Evolutionary conservation across 768 basidiomycete species (phyloP), one percentile per base, ranked within the genome.

Genomic region (Lentinula sp.): DNA sequence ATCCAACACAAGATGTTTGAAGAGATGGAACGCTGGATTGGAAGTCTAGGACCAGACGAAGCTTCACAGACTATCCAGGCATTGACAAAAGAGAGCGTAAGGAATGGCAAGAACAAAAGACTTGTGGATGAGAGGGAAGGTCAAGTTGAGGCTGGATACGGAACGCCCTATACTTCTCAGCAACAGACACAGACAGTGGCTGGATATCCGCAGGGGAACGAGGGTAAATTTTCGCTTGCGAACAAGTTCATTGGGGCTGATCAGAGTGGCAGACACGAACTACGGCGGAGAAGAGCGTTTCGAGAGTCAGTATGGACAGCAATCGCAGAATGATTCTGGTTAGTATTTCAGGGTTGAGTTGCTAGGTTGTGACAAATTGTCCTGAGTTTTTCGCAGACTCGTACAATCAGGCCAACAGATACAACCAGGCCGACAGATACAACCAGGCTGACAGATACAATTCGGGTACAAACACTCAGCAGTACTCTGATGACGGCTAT

Each of bases 1-100:
- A 81, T 88, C 59, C 87, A 88, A 70, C 66, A 77, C 57, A 76
- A 76, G 54, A 88, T 88, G 86, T 83, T 83, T 64, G 76, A 81
- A 51, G 73, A 74, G 51, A 73, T 87, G 75, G 69, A 82, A 67
- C 71, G 70, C 53, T 87, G 85, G 85, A 67, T 84, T 52, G 77
- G 76, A 23, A 77, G 75, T 6, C 70, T 85, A 34, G 77, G 75
- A 4, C 66, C 71, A 4, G 78, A 80, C 21, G 80, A 80, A 54
- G 71, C 74, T 16, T 68, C 73, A 18, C 70, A 77, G 62, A 78
- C 79, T 23, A 71, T 88, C 40, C 63, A 75, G 46, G 73, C 78
- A 0, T 72, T 88, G 62, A 83, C 79, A 50, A 86, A 86, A 82
- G 80, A 84, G 61, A 80, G 79, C 61, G 82, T 86, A 16, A 73